Base-by-base conservation (phyloP, 192 early-diverging fungal species). In the Umbelopsis ramanniana region DNA sequence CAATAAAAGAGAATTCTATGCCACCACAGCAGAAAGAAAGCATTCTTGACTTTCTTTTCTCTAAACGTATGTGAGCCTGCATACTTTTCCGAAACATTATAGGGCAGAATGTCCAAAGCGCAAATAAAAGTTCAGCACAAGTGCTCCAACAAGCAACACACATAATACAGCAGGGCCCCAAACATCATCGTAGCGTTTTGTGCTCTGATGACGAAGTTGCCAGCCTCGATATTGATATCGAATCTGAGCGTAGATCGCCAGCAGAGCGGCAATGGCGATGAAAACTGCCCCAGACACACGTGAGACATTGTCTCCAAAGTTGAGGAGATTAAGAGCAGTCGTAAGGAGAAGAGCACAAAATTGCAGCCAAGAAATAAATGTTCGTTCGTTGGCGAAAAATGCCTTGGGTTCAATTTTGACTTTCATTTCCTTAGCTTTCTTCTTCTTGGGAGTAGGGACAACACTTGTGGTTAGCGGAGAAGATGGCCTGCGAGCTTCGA, bases 301-400 rank as follows among this genome's bases (percentile, higher is more conserved):
- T 17, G 85, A 84, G 0, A 89, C 81, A 35, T 79, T 76, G 78
- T 95, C 91, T 22, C 93, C 93, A 88, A 93, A 93, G 77, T 94
- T 94, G 17, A 94, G 77, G 71, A 94, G 73, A 7, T 89, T 89
- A 47, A 94, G 74, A 8, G 92, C 88, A 6, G 91, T 75, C 19
- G 87, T 89, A 2, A 89, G 84, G 43, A 94, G 69, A 54, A 92
- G 76, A 10, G 88, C 88, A 9, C 90, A 81, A 78, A 95, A 94
- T 75, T 92, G 88, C 33, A 95, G 81, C 94, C 94, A 97, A 23
- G 93, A 85, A 33, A 96, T 80, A 75, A 96, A 95, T 4, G 95
- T 97, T 43, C 95, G 86, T 78, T 97, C 95, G 75, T 97, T 97
- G 37, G 95, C 94, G 85, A 97, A 96, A 75, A 87, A 96, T 52